phyloP scores from a whole-genome alignment of 1,139 yeast species.

The Kurtzmaniella quercitrusa region DNA sequence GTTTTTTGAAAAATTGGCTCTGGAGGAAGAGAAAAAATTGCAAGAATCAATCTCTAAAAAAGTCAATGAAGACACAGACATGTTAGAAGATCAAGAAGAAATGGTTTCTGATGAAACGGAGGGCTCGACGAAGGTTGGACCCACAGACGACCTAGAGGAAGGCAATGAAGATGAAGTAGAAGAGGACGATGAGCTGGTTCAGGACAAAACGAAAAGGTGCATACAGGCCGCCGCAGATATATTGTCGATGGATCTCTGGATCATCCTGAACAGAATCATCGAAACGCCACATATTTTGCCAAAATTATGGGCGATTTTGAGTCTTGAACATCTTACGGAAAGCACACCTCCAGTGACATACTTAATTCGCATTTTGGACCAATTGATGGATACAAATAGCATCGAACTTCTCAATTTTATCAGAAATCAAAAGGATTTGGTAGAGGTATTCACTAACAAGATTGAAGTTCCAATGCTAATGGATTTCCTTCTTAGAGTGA shows the following conservation, averaged over 20 bases:
- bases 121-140: background rate
- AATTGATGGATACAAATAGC: slow-evolving; percentile 44
- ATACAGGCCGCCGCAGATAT: slow-evolving; percentile 43
- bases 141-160: background rate
- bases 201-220: slow-evolving; percentile 37
- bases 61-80: background rate
- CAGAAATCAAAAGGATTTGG: slow-evolving; percentile 47
- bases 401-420: slow-evolving; percentile 51
- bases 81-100: background rate
- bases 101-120: slow-evolving; percentile 6
- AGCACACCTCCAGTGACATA: slow-evolving; percentile 39
- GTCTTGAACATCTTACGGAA: slow-evolving; percentile 35
- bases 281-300: slow-evolving; percentile 41
- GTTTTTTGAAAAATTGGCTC: slow-evolving; percentile 28
- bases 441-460: slow-evolving; percentile 51
- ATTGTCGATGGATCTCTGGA: slow-evolving; percentile 42
- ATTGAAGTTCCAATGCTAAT: slow-evolving; percentile 56
- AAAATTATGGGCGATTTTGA: slow-evolving; percentile 41
- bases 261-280: slow-evolving; percentile 41
- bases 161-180: slow-evolving; percentile 9
- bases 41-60: slow-evolving; percentile 11
- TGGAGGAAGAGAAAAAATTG: slow-evolving; percentile 22
- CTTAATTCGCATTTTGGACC: slow-evolving; percentile 42
- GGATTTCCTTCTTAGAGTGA: slow-evolving; percentile 55
- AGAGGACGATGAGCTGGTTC: slow-evolving; percentile 18